These are phyloP conservation scores for Rosa lucieae DNA, from an alignment of 306 rosid species.

Conservation along the genomic window DNA sequence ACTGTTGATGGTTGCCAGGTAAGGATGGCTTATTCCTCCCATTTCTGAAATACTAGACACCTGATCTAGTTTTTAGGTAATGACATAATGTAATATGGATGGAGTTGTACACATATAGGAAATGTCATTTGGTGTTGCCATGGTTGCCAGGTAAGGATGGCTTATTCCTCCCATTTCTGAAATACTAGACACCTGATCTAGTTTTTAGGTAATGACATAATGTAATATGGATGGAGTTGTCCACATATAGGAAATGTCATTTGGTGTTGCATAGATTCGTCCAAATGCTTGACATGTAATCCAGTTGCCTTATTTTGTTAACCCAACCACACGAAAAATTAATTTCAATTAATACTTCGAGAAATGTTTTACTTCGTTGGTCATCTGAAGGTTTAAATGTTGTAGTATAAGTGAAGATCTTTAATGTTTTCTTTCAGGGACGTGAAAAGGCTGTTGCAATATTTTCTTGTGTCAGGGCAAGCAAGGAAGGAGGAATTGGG, in stretches of 20 bases:
- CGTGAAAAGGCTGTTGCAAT: constrained; percentile 89
- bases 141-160: constrained; percentile 83
- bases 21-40: constrained; percentile 27
- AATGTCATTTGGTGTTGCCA: constrained; percentile 15
- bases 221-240: neutral
- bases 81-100: neutral
- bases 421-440: constrained; percentile 49
- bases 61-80: constrained; percentile 4
- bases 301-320: neutral
- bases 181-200: neutral
- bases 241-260: neutral
- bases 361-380: neutral
- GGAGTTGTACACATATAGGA: neutral
- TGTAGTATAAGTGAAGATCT: neutral
- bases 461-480: constrained; percentile 94
- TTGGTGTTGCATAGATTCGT: neutral
- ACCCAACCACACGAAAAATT: neutral
- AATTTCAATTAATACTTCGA: neutral
- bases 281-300: neutral
- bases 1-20: constrained; percentile 99
- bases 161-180: constrained; percentile 15
- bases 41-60: neutral
- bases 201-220: neutral
- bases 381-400: neutral
- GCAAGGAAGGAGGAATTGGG: constrained; percentile 64